Evolutionary conservation across 805 yeast species (phyloP).

Genomic region (Starmerella apis): DNA sequence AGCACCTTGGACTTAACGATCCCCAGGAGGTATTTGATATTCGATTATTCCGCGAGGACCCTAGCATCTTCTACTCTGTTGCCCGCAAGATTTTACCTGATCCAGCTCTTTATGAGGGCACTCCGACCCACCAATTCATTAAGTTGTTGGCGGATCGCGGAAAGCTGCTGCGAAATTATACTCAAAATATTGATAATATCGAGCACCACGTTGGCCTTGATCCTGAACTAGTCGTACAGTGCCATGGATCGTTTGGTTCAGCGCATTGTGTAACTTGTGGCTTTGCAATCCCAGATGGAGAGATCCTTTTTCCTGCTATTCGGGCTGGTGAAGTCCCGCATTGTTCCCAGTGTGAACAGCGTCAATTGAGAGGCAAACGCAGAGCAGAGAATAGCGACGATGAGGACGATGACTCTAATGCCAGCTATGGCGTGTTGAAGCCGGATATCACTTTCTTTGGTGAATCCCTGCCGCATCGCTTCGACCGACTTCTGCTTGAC

Average conservation of each 20-base stretch:
- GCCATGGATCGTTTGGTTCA: constrained; percentile 85
- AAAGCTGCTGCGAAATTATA: constrained; percentile 70
- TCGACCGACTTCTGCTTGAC: constrained; percentile 41
- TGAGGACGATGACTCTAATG: constrained; percentile 26
- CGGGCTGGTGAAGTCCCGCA: constrained; percentile 51
- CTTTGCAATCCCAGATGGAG: constrained; percentile 50
- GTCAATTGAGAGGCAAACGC: neutral
- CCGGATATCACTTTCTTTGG: constrained; percentile 92
- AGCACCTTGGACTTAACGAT: constrained; percentile 59
- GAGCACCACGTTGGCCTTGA: constrained; percentile 71
- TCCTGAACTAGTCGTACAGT: constrained; percentile 62
- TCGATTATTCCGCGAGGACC: constrained; percentile 60
- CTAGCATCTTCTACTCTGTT: constrained; percentile 70
- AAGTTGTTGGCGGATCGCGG: constrained; percentile 61
- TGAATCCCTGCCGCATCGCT: constrained; percentile 63
- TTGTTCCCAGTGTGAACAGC: constrained; percentile 51
- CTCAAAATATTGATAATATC: constrained; percentile 83
- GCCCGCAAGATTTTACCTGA: constrained; percentile 81
- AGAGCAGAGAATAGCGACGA: constrained; percentile 32
- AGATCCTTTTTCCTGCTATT: constrained; percentile 49
- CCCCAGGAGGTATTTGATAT: constrained; percentile 87
- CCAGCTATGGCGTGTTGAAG: constrained; percentile 69
- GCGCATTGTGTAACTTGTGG: constrained; percentile 78
- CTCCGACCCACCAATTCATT: constrained; percentile 77
- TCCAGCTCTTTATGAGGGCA: constrained; percentile 35